A percentile compares a stretch with the other conserved stretches of the same genome.
These are phyloP conservation scores for Limnanthes douglasii DNA, from an alignment of 345 rosid species.

Conservation along the genomic window DNA sequence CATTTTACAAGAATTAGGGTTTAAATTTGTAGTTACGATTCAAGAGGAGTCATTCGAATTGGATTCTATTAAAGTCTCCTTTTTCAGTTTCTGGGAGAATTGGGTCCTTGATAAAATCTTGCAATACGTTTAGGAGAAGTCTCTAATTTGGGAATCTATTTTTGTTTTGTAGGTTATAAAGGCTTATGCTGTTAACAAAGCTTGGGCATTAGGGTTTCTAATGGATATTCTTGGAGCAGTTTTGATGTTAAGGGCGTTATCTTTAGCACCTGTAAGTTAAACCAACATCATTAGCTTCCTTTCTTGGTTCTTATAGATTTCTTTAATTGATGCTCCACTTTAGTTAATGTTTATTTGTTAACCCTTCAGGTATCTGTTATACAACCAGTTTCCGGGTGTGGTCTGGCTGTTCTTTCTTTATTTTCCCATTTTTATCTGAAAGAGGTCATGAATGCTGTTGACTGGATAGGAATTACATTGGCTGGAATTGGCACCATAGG, in stretches of 20 bases:
- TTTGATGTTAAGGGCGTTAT: constrained; percentile 82
- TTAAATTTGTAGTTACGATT: not conserved
- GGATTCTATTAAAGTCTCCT: too few species aligned
- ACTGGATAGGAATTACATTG: constrained; percentile 89
- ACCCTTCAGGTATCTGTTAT: constrained; percentile 71
- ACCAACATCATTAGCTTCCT: not conserved
- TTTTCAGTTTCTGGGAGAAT: not conserved
- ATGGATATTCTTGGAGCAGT: constrained; percentile 90
- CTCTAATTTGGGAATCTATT: too few species aligned
- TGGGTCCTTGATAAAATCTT: not conserved
- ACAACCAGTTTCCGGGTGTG: constrained; percentile 97
- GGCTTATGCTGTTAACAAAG: constrained; percentile 66
- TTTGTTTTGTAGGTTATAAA: constrained; percentile 36
- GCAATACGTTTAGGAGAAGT: constrained; percentile 6
- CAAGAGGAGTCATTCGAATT: constrained; percentile 1
- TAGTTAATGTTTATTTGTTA: constrained; percentile 1
- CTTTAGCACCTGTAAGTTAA: constrained; percentile 77
- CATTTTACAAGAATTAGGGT: not conserved
- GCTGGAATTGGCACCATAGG: constrained; percentile 99
- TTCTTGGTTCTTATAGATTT: not conserved
- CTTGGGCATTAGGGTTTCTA: constrained; percentile 74
- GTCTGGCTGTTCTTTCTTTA: constrained; percentile 83
- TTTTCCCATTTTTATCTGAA: constrained; percentile 91
- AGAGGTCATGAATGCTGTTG: constrained; percentile 85
- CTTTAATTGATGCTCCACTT: constrained; percentile 3